Evolutionary conservation across 2,329 filamentous ascomycete genomes (phyloP), one percentile per base, ranked within the genome.

Genomic region (Clarireedia paspali): DNA sequence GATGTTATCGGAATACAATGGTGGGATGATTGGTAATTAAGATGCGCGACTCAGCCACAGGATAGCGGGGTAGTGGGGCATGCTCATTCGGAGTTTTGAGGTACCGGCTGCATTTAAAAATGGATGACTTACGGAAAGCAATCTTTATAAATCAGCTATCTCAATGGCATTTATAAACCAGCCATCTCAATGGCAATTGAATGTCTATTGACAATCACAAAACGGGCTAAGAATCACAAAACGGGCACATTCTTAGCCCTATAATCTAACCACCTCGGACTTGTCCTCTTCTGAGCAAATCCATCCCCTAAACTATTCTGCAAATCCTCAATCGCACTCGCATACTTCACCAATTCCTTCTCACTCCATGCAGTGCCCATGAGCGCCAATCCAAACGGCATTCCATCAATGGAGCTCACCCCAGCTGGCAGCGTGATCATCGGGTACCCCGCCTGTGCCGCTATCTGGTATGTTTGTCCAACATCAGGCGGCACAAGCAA

Each of bases 391-490:
- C 82, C 82, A 59, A 82, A 83, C 0, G 81, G 81, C 79, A 85
- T 83, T 6, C 81, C 80, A 3, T 76, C 78, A 12, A 67, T 70
- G 7, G 70, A 62, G 60, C 79, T 74, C 5, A 82, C 72, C 1
- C 83, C 83, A 0, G 77, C 83, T 0, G 87, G 87, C 1, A 91
- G 67, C 0, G 86, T 88, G 50, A 90, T 75, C 66, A 88, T 77
- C 0, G 87, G 87, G 65, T 90, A 91, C 0, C 87, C 86, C 5
- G 87, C 88, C 70, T 90, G 85, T 0, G 88, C 87, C 0, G 85
- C 83, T 57, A 88, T 80, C 70, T 88, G 82, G 59, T 82, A 82
- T 4, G 80, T 80, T 67, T 88, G 84, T 0, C 78, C 86, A 3
- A 86, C 83, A 64, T 87, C 82, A 0, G 85, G 76, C 5, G 87